phyloP scores from a whole-genome alignment of 148 eudicot genomes.

The Camellia sinensis region DNA sequence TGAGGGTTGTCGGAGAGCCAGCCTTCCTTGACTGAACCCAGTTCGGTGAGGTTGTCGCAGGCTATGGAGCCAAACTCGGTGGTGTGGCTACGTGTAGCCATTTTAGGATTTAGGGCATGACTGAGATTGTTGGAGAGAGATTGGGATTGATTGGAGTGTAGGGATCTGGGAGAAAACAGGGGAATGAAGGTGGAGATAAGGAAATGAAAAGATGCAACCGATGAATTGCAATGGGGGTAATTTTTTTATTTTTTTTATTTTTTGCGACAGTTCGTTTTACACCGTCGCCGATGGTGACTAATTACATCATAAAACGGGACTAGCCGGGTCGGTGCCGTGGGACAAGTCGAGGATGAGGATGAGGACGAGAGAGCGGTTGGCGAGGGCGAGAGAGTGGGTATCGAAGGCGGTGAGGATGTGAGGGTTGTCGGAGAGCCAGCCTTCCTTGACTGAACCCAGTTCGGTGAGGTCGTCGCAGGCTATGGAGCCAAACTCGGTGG shows the following conservation, averaged over 20 bases:
- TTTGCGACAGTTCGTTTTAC: too few species aligned
- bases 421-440: constrained; percentile 72
- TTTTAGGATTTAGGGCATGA: constrained; percentile 9
- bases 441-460: constrained; percentile 76
- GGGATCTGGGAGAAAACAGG: background rate
- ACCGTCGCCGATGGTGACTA: too few species aligned
- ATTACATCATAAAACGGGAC: too few species aligned
- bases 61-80: constrained; percentile 60
- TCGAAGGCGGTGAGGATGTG: constrained; percentile 66
- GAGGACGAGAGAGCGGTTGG: constrained; percentile 58
- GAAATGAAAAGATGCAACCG: background rate
- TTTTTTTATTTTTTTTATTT: too few species aligned
- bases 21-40: constrained; percentile 79
- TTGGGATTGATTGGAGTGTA: background rate
- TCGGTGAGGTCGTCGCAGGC: constrained; percentile 65
- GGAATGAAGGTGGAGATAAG: background rate
- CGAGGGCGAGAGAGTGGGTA: constrained; percentile 66
- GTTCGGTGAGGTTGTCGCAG: constrained; percentile 55
- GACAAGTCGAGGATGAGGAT: constrained; percentile 71
- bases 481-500: constrained; percentile 55
- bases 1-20: constrained; percentile 71
- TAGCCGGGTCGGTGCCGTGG: constrained; percentile 12
- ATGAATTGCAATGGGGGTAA: background rate
- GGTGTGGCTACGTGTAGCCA: constrained; percentile 63
- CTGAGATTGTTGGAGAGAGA: background rate